Evolutionary conservation across 73 alveolate species (phyloP).

Genomic region (Paramecium primaurelia): DNA sequence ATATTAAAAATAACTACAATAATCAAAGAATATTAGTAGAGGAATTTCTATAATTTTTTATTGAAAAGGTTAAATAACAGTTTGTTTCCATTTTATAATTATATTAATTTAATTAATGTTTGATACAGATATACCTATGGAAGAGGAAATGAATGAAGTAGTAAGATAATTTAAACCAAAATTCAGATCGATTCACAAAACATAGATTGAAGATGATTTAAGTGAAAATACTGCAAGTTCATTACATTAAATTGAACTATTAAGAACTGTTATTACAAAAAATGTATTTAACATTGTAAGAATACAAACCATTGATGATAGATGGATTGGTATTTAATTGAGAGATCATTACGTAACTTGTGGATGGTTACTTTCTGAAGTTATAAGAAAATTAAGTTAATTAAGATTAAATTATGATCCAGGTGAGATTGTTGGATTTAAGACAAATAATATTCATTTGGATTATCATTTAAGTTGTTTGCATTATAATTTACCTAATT

Average conservation of each 20-base stretch:
- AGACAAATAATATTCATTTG: conserved; percentile 16
- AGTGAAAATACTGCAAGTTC: background rate
- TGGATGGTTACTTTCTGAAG: conserved; percentile 59
- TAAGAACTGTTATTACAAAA: background rate
- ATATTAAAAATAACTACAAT: background rate
- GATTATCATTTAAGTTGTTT: conserved; percentile 30
- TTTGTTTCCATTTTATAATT: background rate
- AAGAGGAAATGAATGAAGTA: background rate
- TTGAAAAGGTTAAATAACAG: background rate
- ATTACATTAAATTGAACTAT: background rate
- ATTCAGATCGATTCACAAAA: conserved; percentile 18
- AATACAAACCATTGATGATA: background rate
- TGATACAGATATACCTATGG: conserved; percentile 12
- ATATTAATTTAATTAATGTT: background rate
- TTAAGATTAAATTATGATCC: background rate
- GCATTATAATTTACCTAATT: background rate
- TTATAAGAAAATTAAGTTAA: background rate
- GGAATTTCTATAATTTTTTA: background rate
- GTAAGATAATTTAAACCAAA: background rate
- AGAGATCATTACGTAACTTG: conserved; percentile 37
- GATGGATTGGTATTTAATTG: conserved; percentile 26
- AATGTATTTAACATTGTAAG: conserved; percentile 11
- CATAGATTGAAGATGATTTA: background rate
- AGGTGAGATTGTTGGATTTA: conserved; percentile 2
- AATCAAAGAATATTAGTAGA: background rate